A percentile compares a stretch with the other conserved stretches of the same genome.
Evolutionary conservation across 2,329 filamentous ascomycete genomes (phyloP).

Genomic region (Dactylella cylindrospora): DNA sequence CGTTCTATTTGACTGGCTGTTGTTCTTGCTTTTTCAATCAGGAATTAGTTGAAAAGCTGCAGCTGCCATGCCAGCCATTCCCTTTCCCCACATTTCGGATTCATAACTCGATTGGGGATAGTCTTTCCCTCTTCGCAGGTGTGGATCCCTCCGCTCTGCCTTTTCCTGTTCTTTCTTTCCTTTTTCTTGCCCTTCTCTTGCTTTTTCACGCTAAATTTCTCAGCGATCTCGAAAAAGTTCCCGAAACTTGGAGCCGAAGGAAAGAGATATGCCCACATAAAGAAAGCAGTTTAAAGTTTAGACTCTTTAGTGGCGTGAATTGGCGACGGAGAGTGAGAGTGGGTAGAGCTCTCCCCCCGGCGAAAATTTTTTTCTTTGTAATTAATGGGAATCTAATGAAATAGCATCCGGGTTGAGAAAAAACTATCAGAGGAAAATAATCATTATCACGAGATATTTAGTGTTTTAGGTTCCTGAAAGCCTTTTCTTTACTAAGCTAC

Average conservation of each 20-base stretch:
- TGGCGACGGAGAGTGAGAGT: background rate
- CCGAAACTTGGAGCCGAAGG: conserved; percentile 37
- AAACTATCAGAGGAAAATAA: background rate
- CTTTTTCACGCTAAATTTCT: no score
- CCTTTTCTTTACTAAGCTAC: no score
- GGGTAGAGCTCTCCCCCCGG: conserved; percentile 16
- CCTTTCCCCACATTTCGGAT: conserved; percentile 38
- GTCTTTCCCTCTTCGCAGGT: no score
- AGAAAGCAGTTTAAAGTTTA: no score
- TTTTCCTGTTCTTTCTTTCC: no score
- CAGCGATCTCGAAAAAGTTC: conserved; percentile 26
- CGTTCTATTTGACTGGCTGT: no score
- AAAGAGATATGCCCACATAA: no score
- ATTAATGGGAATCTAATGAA: conserved; percentile 1
- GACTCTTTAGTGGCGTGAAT: conserved; percentile 15
- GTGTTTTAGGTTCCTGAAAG: conserved; percentile 4
- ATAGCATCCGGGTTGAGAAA: no score
- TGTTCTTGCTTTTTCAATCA: conserved; percentile 16
- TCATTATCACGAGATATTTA: conserved; percentile 1
- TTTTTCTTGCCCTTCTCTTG: no score
- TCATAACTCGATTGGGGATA: conserved; percentile 22
- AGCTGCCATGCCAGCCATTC: conserved; percentile 5
- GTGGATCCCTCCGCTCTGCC: background rate
- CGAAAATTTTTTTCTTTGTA: conserved; percentile 14
- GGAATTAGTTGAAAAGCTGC: background rate